phyloP scores from a whole-genome alignment of 768 basidiomycete genomes.

The Royoungia palumana region DNA sequence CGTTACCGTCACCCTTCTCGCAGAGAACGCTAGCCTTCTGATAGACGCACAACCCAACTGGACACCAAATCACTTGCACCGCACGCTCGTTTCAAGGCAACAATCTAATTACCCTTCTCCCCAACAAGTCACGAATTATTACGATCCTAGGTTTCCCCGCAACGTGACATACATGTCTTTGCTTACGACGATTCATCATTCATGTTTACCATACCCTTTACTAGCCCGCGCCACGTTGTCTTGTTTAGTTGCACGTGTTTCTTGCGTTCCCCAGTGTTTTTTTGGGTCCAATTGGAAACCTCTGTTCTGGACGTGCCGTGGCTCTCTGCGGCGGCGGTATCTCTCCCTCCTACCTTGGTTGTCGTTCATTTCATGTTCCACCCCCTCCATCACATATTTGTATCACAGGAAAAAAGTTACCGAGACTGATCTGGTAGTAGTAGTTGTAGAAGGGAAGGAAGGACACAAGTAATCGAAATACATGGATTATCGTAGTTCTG shows the following conservation, averaged over 20 bases:
- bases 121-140: constrained; percentile 22
- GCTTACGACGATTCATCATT: constrained; percentile 27
- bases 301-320: constrained; percentile 17
- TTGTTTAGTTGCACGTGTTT: constrained; percentile 27
- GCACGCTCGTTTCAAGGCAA: constrained; percentile 25
- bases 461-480: constrained; percentile 34
- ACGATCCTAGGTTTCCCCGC: constrained; percentile 17
- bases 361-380: constrained; percentile 12
- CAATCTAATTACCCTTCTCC: constrained; percentile 22
- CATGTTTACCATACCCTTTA: constrained; percentile 31
- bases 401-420: constrained; percentile 19
- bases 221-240: constrained; percentile 26
- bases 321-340: constrained; percentile 16
- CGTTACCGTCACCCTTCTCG: neutral
- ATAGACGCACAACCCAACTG: constrained; percentile 5
- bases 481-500: constrained; percentile 23
- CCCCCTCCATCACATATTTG: constrained; percentile 14
- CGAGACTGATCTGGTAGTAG: constrained; percentile 27
- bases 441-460: constrained; percentile 27
- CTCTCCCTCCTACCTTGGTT: neutral
- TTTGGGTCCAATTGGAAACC: constrained; percentile 19
- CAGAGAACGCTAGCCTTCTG: constrained; percentile 14
- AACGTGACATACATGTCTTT: constrained; percentile 24
- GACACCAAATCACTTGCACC: constrained; percentile 15
- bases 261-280: constrained; percentile 23